A percentile compares a stretch with the other conserved stretches of the same genome.
Evolutionary conservation across 1,284 basidiomycete species (phyloP).

Genomic region (Irpex rosettiformis): DNA sequence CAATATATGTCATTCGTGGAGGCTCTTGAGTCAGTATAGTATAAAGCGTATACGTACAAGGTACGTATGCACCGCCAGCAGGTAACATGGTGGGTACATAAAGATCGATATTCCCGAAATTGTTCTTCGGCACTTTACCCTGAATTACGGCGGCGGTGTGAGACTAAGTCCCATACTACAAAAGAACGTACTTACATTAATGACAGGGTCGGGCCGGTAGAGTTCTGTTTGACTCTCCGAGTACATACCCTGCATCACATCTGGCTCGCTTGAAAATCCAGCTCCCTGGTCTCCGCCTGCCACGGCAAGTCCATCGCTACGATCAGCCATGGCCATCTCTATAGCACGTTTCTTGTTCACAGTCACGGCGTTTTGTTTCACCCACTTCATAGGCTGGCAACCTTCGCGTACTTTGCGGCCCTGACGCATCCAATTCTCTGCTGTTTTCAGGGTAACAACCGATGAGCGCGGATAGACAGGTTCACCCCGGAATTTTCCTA

Average conservation of each 20-base stretch:
- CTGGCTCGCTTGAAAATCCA: conserved; percentile 43
- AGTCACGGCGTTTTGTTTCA: conserved; percentile 85
- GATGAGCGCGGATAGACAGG: conserved; percentile 87
- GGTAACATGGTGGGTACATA: conserved; percentile 97
- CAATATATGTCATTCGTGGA: neutral
- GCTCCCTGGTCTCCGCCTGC: conserved; percentile 32
- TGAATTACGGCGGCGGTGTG: conserved; percentile 29
- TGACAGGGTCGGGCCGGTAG: conserved; percentile 77
- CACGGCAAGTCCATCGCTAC: conserved; percentile 26
- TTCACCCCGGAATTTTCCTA: conserved; percentile 92
- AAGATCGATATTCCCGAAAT: conserved; percentile 96
- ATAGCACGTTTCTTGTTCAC: conserved; percentile 81
- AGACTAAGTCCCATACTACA: neutral
- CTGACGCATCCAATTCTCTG: conserved; percentile 94
- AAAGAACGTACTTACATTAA: conserved; percentile 56
- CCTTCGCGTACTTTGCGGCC: conserved; percentile 75
- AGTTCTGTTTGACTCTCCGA: conserved; percentile 83
- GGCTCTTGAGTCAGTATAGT: neutral
- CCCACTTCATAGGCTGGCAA: conserved; percentile 86
- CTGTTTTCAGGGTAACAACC: conserved; percentile 82
- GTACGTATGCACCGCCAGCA: conserved; percentile 80
- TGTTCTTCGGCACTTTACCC: conserved; percentile 93
- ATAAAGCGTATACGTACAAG: conserved; percentile 57
- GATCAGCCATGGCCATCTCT: conserved; percentile 60
- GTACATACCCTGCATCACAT: conserved; percentile 86